Evolutionary conservation across 2,329 filamentous ascomycete genomes (phyloP), one percentile per base, ranked within the genome.

Genomic region (Stachybotrys chartarum): DNA sequence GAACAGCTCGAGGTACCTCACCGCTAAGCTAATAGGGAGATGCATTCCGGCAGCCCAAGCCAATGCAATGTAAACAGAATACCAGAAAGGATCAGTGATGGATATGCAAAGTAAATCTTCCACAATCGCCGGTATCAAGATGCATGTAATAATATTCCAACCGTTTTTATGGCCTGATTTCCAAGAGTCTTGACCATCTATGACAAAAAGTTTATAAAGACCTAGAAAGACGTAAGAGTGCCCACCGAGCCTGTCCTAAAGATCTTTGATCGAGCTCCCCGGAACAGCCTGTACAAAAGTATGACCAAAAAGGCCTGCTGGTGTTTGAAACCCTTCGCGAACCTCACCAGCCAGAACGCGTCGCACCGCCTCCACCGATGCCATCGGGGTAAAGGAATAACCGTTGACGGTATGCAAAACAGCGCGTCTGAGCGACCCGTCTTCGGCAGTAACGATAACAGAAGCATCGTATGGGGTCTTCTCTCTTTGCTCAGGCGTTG

Each of bases 331-430:
- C 1, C 61, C 61, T 6, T n/a, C 17, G 8, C n/a, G 44, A 32
- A 54, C 24, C 11, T 61, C 50, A 3, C 60, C 61, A 7, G 16
- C 30, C 5, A 64, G 44, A 3, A 63, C 54, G 10, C 57, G 52
- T 30, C 46, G 58, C 1, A 53, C 58, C 5, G 59, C 59, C 32
- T 62, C 56, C 11, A 59, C 53, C 1, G 63, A 59, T 3, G 59
- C 60, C 18, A 57, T 42, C 0, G 56, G 39, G 1, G 60, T 64
- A 48, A 63, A 63, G 6, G 57, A 58, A 48, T 64, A 64, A 3
- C 61, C 61, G 48, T 64, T 64, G 1, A 60, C 59, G 2, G 54
- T 61, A 30, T 64, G 59, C 11, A 63, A 53, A 3, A 58, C 55
- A n/a, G 59, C 60, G 2, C 24, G 46, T 6, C 14, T 55, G 1